Conservation (phyloP, 139 green algal genomes). For the Closterium sp. region DNA sequence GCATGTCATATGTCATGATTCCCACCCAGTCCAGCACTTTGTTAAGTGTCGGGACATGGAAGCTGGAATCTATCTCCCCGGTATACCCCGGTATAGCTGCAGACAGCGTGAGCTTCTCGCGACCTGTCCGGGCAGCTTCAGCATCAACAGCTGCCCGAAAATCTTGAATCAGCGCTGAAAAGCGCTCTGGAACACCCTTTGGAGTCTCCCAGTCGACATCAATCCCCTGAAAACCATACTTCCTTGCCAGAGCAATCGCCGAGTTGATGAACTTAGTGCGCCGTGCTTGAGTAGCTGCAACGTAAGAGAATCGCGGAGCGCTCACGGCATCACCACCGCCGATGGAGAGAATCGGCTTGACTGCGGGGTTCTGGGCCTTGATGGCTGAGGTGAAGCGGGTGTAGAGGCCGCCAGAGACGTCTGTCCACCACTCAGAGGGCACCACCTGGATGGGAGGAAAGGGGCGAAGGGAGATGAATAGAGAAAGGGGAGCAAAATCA, state of each 20-base stretch:
- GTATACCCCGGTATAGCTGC: not conserved
- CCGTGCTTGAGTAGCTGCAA: not conserved
- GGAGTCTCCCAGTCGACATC: constrained; percentile 35
- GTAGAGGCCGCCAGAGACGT: not conserved
- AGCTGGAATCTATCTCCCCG: not conserved
- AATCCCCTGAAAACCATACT: constrained; percentile 24
- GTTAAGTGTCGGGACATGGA: not conserved
- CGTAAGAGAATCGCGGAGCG: not conserved
- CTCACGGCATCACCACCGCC: constrained; percentile 2
- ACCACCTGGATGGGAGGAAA: not conserved
- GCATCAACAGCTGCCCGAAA: constrained; percentile 3
- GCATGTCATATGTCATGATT: constrained; percentile 28
- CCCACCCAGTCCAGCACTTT: constrained; percentile 7
- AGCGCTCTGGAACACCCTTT: not conserved
- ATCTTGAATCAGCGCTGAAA: not conserved
- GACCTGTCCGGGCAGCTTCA: not conserved
- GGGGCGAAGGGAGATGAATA: too few species aligned
- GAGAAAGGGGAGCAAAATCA: too few species aligned
- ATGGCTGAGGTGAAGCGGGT: constrained; percentile 1
- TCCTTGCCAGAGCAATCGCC: not conserved
- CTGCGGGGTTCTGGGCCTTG: not conserved
- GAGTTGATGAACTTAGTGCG: not conserved
- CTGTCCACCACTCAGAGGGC: not conserved
- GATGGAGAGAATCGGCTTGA: constrained; percentile 30
- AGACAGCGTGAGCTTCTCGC: not conserved